phyloP scores from a whole-genome alignment of 2,329 filamentous ascomycete genomes.

The Aciculosporium take region DNA sequence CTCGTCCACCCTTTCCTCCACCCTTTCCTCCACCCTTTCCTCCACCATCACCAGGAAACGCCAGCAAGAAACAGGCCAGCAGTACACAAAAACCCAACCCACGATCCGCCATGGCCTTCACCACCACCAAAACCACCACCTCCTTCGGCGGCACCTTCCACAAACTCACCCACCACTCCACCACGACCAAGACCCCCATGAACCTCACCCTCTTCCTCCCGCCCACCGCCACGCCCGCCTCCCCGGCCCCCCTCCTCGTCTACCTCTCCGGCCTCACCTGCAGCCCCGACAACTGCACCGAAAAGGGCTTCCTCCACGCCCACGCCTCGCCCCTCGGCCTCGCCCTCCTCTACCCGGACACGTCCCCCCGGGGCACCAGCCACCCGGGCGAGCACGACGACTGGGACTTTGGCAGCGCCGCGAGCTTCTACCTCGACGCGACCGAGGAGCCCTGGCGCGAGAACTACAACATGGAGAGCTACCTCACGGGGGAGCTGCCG shows the following conservation, averaged over 20 bases:
- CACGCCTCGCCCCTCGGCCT: conserved; percentile 67
- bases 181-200: conserved; percentile 75
- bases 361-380: conserved; percentile 70
- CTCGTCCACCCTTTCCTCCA: neutral
- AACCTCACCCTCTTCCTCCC: conserved; percentile 85
- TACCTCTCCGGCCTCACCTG: conserved; percentile 93
- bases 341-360: conserved; percentile 91
- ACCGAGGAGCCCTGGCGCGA: conserved; percentile 56
- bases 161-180: conserved; percentile 78
- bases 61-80: neutral
- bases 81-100: neutral
- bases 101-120: conserved; percentile 54
- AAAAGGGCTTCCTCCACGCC: conserved; percentile 84
- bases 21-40: neutral
- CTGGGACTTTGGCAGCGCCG: conserved; percentile 85
- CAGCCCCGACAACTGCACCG: conserved; percentile 71
- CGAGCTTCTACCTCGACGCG: conserved; percentile 90
- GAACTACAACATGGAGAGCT: conserved; percentile 90
- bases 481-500: conserved; percentile 82
- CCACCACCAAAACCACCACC: conserved; percentile 76
- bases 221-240: conserved; percentile 41
- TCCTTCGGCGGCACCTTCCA: conserved; percentile 89
- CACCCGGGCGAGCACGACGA: conserved; percentile 73
- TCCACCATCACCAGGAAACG: neutral
- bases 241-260: conserved; percentile 65